Evolutionary conservation across 805 yeast genomes (phyloP).

Genomic region (Wickerhamomyces subpelliculosus): DNA sequence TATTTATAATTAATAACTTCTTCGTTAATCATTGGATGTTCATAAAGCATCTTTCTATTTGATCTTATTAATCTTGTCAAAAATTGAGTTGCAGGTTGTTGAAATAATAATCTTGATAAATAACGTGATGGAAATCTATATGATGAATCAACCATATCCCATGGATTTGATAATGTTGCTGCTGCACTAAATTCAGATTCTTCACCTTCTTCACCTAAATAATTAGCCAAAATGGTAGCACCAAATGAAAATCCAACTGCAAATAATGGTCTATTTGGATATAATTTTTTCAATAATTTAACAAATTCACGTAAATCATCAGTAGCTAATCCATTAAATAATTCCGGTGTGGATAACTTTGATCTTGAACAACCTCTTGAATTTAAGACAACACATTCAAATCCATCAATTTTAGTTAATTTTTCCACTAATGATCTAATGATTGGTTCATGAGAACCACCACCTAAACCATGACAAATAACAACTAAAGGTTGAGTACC

Average conservation of each 20-base stretch:
- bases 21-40: constrained; percentile 26
- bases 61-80: constrained; percentile 38
- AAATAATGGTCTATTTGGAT: constrained; percentile 60
- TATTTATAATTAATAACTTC: constrained; percentile 29
- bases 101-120: constrained; percentile 34
- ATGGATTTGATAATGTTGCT: constrained; percentile 56
- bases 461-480: constrained; percentile 67
- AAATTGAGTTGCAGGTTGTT: constrained; percentile 33
- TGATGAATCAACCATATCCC: constrained; percentile 61
- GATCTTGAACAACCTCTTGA: constrained; percentile 77
- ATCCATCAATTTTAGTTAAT: constrained; percentile 33
- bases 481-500: constrained; percentile 47
- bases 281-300: constrained; percentile 38
- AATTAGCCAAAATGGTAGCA: constrained; percentile 58
- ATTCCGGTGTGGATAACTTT: constrained; percentile 58
- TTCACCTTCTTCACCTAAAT: constrained; percentile 60
- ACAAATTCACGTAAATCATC: constrained; percentile 59
- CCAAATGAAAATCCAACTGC: constrained; percentile 71
- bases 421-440: constrained; percentile 47
- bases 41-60: constrained; percentile 29
- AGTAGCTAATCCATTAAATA: constrained; percentile 64
- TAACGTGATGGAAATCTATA: constrained; percentile 32
- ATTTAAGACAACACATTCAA: constrained; percentile 59
- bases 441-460: constrained; percentile 75
- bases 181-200: constrained; percentile 50